Evolutionary conservation across 2,329 filamentous ascomycete genomes (phyloP).

Genomic region (Stagonosporopsis cucurbitacearum): DNA sequence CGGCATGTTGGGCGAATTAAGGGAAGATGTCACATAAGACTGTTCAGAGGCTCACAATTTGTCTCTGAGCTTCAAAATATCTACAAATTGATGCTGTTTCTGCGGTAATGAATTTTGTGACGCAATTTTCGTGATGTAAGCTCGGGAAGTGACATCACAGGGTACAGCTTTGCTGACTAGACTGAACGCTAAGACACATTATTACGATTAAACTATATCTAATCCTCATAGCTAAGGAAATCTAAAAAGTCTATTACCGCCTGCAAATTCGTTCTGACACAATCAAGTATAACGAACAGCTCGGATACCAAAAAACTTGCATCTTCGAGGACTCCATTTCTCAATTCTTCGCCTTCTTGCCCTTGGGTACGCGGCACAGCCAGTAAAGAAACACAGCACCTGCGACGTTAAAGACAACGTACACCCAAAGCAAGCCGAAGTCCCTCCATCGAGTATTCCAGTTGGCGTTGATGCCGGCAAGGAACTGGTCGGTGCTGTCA

Average conservation of each 20-base stretch:
- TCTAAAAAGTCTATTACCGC: slow-evolving; percentile 11
- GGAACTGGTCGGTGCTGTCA: slow-evolving; percentile 55
- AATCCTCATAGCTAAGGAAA: not conserved
- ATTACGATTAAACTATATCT: slow-evolving; percentile 6
- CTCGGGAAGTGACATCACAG: slow-evolving; percentile 16
- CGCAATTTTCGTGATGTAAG: slow-evolving; percentile 11
- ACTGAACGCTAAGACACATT: slow-evolving; percentile 4
- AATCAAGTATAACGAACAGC: not conserved
- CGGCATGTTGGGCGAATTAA: slow-evolving; percentile 2
- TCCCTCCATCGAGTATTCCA: slow-evolving; percentile 66
- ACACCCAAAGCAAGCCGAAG: slow-evolving; percentile 60
- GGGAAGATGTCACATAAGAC: not conserved
- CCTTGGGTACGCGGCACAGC: slow-evolving; percentile 58
- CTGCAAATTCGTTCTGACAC: not conserved
- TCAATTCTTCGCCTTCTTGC: slow-evolving; percentile 48
- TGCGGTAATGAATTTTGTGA: slow-evolving; percentile 4
- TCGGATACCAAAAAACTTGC: not conserved
- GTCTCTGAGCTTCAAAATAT: not conserved
- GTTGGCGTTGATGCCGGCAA: slow-evolving; percentile 49
- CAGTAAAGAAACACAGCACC: slow-evolving; percentile 60
- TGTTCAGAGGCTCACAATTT: not conserved
- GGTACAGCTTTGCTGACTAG: not conserved
- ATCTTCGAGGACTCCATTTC: not conserved
- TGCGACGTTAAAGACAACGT: slow-evolving; percentile 57
- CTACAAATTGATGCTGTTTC: not conserved